Evolutionary conservation across 139 green algal genomes (phyloP).

Genomic region (Chlamydomonas schloesseri): DNA sequence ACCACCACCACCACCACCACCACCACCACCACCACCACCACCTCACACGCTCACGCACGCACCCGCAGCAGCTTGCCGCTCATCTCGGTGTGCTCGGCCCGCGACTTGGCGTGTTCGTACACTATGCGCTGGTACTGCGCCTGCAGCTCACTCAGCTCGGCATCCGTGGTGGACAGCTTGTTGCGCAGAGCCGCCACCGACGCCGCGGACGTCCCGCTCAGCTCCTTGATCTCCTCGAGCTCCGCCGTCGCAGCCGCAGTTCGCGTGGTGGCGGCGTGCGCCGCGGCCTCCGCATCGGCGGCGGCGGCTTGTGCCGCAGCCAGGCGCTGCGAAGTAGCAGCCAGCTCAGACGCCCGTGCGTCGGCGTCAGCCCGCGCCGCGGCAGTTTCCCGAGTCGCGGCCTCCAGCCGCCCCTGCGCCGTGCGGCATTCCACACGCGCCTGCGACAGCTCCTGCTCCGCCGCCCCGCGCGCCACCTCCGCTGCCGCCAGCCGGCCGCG

Average conservation of each 20-base stretch:
- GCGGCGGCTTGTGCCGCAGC: neutral
- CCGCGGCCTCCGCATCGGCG: neutral
- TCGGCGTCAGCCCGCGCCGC: neutral
- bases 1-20: neutral
- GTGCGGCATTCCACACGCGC: neutral
- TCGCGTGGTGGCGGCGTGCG: neutral
- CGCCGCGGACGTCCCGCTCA: neutral
- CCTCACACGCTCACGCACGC: neutral
- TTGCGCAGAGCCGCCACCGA: neutral
- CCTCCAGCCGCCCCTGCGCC: conserved; percentile 5
- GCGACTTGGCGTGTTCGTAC: conserved; percentile 52
- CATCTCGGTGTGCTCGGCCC: conserved; percentile 55
- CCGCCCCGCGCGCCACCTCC: neutral
- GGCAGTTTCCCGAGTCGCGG: neutral
- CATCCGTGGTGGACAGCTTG: neutral
- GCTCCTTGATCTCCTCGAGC: conserved; percentile 13
- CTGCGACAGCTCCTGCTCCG: neutral
- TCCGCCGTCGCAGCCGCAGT: neutral
- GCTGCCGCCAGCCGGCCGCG: neutral
- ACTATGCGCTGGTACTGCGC: conserved; percentile 30
- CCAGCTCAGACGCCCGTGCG: neutral
- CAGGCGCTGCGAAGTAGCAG: neutral
- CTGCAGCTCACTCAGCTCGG: conserved; percentile 34
- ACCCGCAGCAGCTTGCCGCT: conserved; percentile 42
- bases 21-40: neutral